Percentiles rank a stretch among this genome's conserved stretches.
phyloP scores from a whole-genome alignment of 2,329 filamentous ascomycete genomes.

The Thelonectria discophora region DNA sequence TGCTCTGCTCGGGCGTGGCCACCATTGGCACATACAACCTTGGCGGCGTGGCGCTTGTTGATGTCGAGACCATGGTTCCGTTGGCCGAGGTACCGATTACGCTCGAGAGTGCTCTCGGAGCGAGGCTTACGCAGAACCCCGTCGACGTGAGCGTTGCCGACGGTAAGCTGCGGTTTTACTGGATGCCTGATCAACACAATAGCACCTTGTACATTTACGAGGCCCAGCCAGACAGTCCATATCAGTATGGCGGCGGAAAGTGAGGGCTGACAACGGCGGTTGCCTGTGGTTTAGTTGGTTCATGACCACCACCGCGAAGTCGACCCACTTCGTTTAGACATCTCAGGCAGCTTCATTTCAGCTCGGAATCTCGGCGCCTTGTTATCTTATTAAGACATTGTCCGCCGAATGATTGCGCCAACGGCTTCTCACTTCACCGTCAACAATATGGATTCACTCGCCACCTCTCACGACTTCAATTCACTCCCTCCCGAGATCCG shows the following conservation, averaged over 20 bases:
- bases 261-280: constrained; percentile 13
- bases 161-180: constrained; percentile 56
- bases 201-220: constrained; percentile 59
- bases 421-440: background rate
- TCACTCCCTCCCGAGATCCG: constrained; percentile 42
- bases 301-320: constrained; percentile 7
- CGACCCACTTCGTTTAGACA: constrained; percentile 14
- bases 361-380: constrained; percentile 30
- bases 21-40: constrained; percentile 48
- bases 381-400: background rate
- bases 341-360: constrained; percentile 26
- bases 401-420: background rate
- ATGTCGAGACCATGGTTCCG: constrained; percentile 54
- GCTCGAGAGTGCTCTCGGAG: constrained; percentile 51
- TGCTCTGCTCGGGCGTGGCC: constrained; percentile 59
- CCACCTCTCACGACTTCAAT: constrained; percentile 19
- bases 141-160: constrained; percentile 56
- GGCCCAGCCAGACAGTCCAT: constrained; percentile 42
- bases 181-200: constrained; percentile 57
- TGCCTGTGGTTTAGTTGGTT: constrained; percentile 28
- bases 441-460: constrained; percentile 19
- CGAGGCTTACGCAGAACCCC: constrained; percentile 57
- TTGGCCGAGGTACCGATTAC: constrained; percentile 57
- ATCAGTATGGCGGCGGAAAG: constrained; percentile 32
- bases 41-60: constrained; percentile 58